Evolutionary conservation across 805 yeast genomes (phyloP).

Genomic region (Saccharomycopsis babjevae): DNA sequence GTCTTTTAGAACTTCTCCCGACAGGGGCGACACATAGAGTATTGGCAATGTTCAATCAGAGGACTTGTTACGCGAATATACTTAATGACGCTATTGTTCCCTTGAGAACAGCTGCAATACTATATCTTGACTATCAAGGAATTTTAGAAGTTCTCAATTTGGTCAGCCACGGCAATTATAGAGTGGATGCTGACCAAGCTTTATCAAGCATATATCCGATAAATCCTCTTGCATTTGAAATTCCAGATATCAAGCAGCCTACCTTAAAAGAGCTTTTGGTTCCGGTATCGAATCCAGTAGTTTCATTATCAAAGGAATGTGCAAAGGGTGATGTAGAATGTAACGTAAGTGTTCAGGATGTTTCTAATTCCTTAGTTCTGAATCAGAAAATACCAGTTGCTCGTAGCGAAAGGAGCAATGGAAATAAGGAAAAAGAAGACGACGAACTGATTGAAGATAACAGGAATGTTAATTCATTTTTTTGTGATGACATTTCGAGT

Average conservation of each 20-base stretch:
- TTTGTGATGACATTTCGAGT: background rate
- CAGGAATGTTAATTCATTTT: background rate
- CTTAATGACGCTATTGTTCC: slow-evolving; percentile 79
- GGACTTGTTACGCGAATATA: slow-evolving; percentile 70
- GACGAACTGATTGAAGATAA: background rate
- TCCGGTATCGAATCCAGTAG: background rate
- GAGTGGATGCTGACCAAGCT: background rate
- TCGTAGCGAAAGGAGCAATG: background rate
- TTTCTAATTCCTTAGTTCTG: background rate
- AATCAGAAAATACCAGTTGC: background rate
- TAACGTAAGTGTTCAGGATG: background rate
- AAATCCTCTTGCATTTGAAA: background rate
- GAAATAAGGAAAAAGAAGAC: background rate
- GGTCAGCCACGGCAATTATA: slow-evolving; percentile 10
- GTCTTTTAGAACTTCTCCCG: slow-evolving; percentile 53
- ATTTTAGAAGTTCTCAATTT: slow-evolving; percentile 24
- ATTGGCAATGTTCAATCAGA: slow-evolving; percentile 43
- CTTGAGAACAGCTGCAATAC: slow-evolving; percentile 56
- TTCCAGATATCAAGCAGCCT: slow-evolving; percentile 55
- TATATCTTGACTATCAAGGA: slow-evolving; percentile 60
- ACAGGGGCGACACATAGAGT: slow-evolving; percentile 57
- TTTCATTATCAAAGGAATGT: slow-evolving; percentile 3
- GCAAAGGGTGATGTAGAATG: background rate
- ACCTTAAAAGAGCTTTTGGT: slow-evolving; percentile 36
- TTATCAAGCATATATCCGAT: background rate